These are phyloP conservation scores for Nakaseomyces uthaithaninus DNA, from an alignment of 1,139 yeast species.

Conservation along the genomic window DNA sequence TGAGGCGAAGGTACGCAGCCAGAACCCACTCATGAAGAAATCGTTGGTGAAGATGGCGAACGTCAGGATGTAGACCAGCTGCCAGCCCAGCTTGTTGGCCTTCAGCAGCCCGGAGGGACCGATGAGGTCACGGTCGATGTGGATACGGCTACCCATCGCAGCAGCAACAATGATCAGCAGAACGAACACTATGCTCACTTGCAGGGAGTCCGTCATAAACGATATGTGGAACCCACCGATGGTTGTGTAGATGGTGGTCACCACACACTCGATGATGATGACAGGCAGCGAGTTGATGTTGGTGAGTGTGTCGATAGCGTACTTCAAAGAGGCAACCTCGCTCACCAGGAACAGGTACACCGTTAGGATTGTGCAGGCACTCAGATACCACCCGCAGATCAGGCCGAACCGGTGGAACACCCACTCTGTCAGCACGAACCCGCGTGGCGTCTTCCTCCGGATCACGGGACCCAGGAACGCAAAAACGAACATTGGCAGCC, in stretches of 20 bases:
- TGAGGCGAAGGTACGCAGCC: slow-evolving; percentile 92
- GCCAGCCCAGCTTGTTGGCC: slow-evolving; percentile 76
- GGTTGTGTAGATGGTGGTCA: slow-evolving; percentile 79
- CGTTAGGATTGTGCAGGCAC: slow-evolving; percentile 77
- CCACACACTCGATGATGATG: slow-evolving; percentile 77
- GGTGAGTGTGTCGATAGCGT: slow-evolving; percentile 69
- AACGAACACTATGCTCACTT: slow-evolving; percentile 65
- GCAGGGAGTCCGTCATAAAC: slow-evolving; percentile 80
- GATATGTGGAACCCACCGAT: slow-evolving; percentile 88
- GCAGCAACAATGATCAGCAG: slow-evolving; percentile 63
- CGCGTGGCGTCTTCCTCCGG: slow-evolving; percentile 74
- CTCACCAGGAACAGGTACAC: slow-evolving; percentile 84
- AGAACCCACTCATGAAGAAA: slow-evolving; percentile 82
- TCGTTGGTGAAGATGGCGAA: slow-evolving; percentile 88
- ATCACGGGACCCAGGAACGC: slow-evolving; percentile 77
- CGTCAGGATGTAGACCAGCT: slow-evolving; percentile 70
- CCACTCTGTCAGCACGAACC: slow-evolving; percentile 94
- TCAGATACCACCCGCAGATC: slow-evolving; percentile 62
- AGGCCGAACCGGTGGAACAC: slow-evolving; percentile 72
- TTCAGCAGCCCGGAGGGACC: slow-evolving; percentile 59
- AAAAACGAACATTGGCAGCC: slow-evolving; percentile 76
- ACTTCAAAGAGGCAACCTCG: slow-evolving; percentile 72
- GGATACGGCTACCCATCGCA: slow-evolving; percentile 72
- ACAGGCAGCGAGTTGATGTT: slow-evolving; percentile 75
- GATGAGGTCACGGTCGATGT: slow-evolving; percentile 56